Conservation (phyloP, 176 grass and related monocot species). For the Echinochloa phyllopogon region DNA sequence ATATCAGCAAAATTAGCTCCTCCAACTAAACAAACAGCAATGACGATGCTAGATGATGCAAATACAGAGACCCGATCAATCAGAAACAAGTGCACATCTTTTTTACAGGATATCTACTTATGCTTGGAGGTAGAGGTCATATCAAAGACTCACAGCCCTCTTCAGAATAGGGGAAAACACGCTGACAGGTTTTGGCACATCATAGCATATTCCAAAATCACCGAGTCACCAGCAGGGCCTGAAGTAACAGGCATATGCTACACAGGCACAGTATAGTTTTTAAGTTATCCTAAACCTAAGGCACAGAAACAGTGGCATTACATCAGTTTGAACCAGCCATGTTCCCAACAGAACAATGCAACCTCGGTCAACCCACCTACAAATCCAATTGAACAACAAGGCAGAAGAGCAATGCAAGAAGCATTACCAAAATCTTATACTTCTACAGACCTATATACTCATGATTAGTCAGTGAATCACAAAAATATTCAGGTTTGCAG, state of each 20-base stretch:
- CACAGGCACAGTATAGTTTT: not conserved
- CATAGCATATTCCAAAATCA: not conserved
- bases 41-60: not conserved
- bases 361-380: no score
- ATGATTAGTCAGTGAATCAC: no score
- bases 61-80: not conserved
- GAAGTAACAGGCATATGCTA: not conserved
- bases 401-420: no score
- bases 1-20: not conserved
- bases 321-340: not conserved
- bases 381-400: no score
- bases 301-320: not conserved
- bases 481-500: no score
- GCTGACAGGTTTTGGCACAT: not conserved
- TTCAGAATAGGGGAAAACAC: not conserved
- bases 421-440: no score
- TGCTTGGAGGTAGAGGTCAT: not conserved
- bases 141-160: not conserved
- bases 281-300: not conserved
- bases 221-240: not conserved
- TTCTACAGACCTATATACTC: no score
- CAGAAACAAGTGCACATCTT: not conserved
- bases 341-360: no score
- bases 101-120: not conserved
- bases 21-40: conserved; percentile 1